Conservation (phyloP, 495 filamentous ascomycete species). For the Stereocaulon alpinum region DNA sequence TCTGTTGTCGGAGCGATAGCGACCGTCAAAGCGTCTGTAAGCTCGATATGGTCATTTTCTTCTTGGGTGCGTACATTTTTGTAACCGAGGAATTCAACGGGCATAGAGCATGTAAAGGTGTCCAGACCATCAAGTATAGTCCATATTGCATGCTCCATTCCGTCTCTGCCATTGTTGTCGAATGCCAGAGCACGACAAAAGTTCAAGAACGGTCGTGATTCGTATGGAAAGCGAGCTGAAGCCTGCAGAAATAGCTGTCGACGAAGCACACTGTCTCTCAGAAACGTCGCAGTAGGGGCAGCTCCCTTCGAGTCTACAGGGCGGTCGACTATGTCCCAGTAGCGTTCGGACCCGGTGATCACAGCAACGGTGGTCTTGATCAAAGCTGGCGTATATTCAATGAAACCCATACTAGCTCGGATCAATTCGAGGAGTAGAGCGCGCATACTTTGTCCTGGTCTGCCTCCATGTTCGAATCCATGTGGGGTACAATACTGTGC, state of each 20-base stretch:
- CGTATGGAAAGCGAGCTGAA: constrained; percentile 71
- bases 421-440: constrained; percentile 55
- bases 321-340: constrained; percentile 41
- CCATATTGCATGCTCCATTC: constrained; percentile 40
- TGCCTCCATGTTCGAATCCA: constrained; percentile 35
- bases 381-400: constrained; percentile 59
- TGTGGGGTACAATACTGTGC: constrained; percentile 35
- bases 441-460: constrained; percentile 44
- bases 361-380: constrained; percentile 50
- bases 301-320: constrained; percentile 24
- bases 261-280: constrained; percentile 46
- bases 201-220: constrained; percentile 69
- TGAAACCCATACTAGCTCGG: constrained; percentile 40
- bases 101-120: constrained; percentile 63
- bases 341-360: constrained; percentile 44
- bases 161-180: constrained; percentile 36
- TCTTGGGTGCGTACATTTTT: constrained; percentile 72
- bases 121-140: constrained; percentile 51
- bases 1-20: constrained; percentile 28
- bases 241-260: constrained; percentile 49
- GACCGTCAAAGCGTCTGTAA: constrained; percentile 43
- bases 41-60: constrained; percentile 55
- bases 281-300: constrained; percentile 42
- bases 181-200: constrained; percentile 47
- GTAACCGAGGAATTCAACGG: constrained; percentile 56